Conservation (phyloP, 1,284 basidiomycete species). For the Irpex sp. region DNA sequence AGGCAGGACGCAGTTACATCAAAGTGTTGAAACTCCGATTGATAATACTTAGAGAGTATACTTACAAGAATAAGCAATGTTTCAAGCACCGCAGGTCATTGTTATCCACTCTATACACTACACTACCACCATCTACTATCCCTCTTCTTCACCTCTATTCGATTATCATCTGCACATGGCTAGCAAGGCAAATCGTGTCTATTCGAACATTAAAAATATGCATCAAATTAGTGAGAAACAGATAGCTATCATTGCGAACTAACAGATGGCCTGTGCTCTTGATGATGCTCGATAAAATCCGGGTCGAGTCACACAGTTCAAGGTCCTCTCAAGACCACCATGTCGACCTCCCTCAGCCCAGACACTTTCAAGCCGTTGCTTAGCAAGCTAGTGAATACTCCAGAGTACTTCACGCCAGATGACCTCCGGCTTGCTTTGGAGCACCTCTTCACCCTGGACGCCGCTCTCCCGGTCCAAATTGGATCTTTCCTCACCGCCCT, state of each 20-base stretch:
- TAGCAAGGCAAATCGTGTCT: no score
- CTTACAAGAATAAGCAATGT: no score
- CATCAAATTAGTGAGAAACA: not conserved
- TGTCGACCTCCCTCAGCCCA: constrained; percentile 29
- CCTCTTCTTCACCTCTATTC: no score
- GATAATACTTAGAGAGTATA: no score
- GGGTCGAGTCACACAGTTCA: not conserved
- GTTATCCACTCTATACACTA: no score
- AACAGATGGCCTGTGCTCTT: not conserved
- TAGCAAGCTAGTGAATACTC: constrained; percentile 73
- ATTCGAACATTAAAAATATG: not conserved
- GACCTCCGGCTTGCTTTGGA: constrained; percentile 71
- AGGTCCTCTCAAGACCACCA: constrained; percentile 11
- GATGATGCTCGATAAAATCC: not conserved
- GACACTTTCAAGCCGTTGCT: constrained; percentile 76
- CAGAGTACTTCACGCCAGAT: constrained; percentile 67
- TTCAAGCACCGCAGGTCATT: no score
- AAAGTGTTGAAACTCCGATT: not conserved
- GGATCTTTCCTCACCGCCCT: constrained; percentile 83
- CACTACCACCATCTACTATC: no score
- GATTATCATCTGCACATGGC: no score
- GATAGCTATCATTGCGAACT: not conserved
- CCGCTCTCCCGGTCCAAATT: constrained; percentile 65
- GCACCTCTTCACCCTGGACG: constrained; percentile 69
- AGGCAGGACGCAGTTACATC: not conserved